A percentile compares a stretch with the other conserved stretches of the same genome.
These are phyloP conservation scores for Daedaleopsis sinensis DNA, from an alignment of 768 basidiomycete species.

Conservation along the genomic window DNA sequence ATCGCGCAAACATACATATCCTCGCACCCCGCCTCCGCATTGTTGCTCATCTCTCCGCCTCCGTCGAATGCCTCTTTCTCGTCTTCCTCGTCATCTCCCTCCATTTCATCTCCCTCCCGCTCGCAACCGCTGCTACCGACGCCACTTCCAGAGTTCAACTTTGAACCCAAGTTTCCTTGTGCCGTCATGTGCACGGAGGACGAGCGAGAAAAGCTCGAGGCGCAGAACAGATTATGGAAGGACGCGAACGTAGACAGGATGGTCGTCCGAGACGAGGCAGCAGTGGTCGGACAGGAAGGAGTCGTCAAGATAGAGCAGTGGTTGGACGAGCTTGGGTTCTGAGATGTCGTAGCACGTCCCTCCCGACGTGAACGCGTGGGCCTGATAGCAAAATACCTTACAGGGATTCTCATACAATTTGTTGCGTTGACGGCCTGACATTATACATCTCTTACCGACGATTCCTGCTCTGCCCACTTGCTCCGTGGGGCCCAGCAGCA, in stretches of 20 bases:
- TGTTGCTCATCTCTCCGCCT: conserved; percentile 65
- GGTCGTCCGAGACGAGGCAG: conserved; percentile 11
- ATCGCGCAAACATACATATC: conserved; percentile 72
- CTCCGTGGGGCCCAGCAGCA: conserved; percentile 42
- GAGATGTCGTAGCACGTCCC: conserved; percentile 5
- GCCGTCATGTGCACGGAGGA: conserved; percentile 45
- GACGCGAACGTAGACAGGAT: conserved; percentile 31
- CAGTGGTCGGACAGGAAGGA: conserved; percentile 40
- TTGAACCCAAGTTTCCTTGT: conserved; percentile 65
- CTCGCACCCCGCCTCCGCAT: conserved; percentile 61
- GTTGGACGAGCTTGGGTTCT: conserved; percentile 60
- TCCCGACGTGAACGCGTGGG: too few relatives aligned
- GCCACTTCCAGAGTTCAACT: conserved; percentile 54
- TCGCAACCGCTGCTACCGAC: conserved; percentile 35
- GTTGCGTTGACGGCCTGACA: too few relatives aligned
- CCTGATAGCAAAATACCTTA: too few relatives aligned
- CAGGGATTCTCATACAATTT: too few relatives aligned
- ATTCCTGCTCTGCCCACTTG: conserved; percentile 51
- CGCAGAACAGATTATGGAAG: conserved; percentile 44
- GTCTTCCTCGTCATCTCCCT: conserved; percentile 22
- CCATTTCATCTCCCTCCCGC: too few relatives aligned
- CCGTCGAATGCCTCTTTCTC: conserved; percentile 37
- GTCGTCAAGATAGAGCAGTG: conserved; percentile 50
- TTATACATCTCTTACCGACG: conserved; percentile 33
- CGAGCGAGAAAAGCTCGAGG: conserved; percentile 38